Conservation (phyloP, 768 basidiomycete genomes). For the Mycena albidolilacea region DNA sequence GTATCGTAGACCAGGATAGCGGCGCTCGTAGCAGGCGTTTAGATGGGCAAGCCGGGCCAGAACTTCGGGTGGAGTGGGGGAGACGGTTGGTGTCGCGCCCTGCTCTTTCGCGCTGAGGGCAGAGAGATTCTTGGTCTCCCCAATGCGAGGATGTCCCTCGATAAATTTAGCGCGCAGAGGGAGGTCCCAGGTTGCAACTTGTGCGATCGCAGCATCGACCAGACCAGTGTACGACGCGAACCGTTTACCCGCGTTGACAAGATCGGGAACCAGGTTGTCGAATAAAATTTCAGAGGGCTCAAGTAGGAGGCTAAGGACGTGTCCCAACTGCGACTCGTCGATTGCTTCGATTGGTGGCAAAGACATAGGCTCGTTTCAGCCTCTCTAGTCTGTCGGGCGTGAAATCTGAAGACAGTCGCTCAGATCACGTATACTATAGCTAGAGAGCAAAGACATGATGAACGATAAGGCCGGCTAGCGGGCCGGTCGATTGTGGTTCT, state of each 20-base stretch:
- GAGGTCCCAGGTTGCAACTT: conserved; percentile 68
- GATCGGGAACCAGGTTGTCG: conserved; percentile 67
- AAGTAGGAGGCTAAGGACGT: conserved; percentile 48
- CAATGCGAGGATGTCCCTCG: conserved; percentile 91
- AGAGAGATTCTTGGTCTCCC: conserved; percentile 83
- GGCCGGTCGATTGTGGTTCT: neutral
- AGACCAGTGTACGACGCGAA: conserved; percentile 66
- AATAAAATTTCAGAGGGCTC: conserved; percentile 77
- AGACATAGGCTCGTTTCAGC: neutral
- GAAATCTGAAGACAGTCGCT: conserved; percentile 5
- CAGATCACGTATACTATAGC: neutral
- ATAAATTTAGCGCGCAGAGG: conserved; percentile 75
- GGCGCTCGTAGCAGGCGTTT: conserved; percentile 82
- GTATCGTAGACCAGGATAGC: conserved; percentile 84
- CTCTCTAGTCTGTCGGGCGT: too few relatives aligned
- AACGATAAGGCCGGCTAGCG: neutral
- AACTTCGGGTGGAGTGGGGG: conserved; percentile 80
- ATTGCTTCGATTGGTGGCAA: conserved; percentile 56
- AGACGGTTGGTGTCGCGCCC: conserved; percentile 57
- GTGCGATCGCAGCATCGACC: conserved; percentile 65
- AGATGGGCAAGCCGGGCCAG: conserved; percentile 80
- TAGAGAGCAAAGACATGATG: conserved; percentile 42
- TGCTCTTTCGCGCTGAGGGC: conserved; percentile 87
- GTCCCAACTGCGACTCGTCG: conserved; percentile 49
- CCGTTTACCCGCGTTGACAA: conserved; percentile 49